Conservation (phyloP, 352 stramenopile genomes). For the Phytophthora uliginosa region DNA sequence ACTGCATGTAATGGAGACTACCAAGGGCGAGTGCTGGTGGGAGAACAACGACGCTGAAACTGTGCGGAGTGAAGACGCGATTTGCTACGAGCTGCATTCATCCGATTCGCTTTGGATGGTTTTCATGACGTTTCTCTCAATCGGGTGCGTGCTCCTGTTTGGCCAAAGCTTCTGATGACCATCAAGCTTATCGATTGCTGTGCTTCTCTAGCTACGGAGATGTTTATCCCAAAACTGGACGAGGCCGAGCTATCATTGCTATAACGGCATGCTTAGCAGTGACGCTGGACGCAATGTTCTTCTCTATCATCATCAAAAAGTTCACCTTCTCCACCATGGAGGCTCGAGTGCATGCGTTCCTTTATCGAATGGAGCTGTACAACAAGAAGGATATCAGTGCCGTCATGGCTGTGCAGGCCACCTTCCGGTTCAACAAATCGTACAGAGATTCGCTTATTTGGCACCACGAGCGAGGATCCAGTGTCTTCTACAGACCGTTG, state of each 20-base stretch:
- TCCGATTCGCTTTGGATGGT: conserved; percentile 58
- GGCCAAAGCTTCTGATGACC: not conserved
- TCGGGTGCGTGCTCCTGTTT: conserved; percentile 36
- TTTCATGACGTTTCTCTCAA: conserved; percentile 55
- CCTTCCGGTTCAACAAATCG: conserved; percentile 75
- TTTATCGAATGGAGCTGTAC: conserved; percentile 70
- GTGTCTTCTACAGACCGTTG: conserved; percentile 61
- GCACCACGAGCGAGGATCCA: conserved; percentile 64
- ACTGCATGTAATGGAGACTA: conserved; percentile 58
- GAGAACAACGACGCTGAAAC: not conserved
- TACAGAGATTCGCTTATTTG: conserved; percentile 74
- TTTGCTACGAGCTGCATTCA: conserved; percentile 46
- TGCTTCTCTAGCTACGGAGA: conserved; percentile 52
- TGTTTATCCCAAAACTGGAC: conserved; percentile 37
- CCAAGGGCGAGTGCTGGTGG: conserved; percentile 52
- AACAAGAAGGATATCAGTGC: conserved; percentile 71
- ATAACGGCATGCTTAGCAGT: conserved; percentile 44
- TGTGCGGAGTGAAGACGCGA: conserved; percentile 31
- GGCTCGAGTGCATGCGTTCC: conserved; percentile 67
- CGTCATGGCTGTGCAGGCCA: conserved; percentile 75
- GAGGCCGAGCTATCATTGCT: conserved; percentile 40
- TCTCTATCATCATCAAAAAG: conserved; percentile 73
- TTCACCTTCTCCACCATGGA: conserved; percentile 74
- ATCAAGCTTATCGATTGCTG: not conserved
- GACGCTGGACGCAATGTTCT: conserved; percentile 56